Evolutionary conservation across 768 basidiomycete species (phyloP).

Genomic region (Lentinula sp.): DNA sequence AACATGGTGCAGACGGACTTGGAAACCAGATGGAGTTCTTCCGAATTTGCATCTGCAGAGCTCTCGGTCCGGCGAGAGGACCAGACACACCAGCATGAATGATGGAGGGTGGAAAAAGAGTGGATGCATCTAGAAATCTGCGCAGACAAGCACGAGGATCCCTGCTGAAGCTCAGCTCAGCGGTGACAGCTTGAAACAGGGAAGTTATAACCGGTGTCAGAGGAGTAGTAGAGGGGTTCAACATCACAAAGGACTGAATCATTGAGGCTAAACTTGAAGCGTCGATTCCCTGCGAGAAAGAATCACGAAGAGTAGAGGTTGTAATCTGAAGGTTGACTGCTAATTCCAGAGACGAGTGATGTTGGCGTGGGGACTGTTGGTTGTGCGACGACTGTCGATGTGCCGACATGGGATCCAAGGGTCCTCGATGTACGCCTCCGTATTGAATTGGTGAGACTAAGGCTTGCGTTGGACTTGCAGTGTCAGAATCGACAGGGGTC

Average conservation of each 20-base stretch:
- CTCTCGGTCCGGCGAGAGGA: slow-evolving; percentile 48
- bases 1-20: slow-evolving; percentile 12
- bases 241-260: slow-evolving; percentile 42
- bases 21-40: slow-evolving; percentile 52
- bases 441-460: slow-evolving; percentile 36
- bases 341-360: slow-evolving; percentile 9
- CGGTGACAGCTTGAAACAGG: slow-evolving; percentile 47
- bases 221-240: slow-evolving; percentile 44
- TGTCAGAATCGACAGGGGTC: slow-evolving; percentile 29
- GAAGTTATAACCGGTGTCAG: slow-evolving; percentile 45
- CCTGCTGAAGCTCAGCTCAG: slow-evolving; percentile 27
- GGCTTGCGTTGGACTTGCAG: slow-evolving; percentile 25
- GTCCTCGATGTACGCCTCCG: slow-evolving; percentile 27
- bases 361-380: slow-evolving; percentile 5
- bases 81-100: slow-evolving; percentile 52
- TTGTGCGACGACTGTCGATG: slow-evolving; percentile 10
- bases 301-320: slow-evolving; percentile 21
- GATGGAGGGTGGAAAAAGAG: slow-evolving; percentile 41
- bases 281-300: slow-evolving; percentile 35
- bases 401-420: slow-evolving; percentile 5
- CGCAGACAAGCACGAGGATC: slow-evolving; percentile 38
- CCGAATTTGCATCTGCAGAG: slow-evolving; percentile 54
- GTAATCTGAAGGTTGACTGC: slow-evolving; percentile 21
- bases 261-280: slow-evolving; percentile 44
- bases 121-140: slow-evolving; percentile 46